Evolutionary conservation across 495 filamentous ascomycete species (phyloP).

Genomic region (Entonaema liquescens): DNA sequence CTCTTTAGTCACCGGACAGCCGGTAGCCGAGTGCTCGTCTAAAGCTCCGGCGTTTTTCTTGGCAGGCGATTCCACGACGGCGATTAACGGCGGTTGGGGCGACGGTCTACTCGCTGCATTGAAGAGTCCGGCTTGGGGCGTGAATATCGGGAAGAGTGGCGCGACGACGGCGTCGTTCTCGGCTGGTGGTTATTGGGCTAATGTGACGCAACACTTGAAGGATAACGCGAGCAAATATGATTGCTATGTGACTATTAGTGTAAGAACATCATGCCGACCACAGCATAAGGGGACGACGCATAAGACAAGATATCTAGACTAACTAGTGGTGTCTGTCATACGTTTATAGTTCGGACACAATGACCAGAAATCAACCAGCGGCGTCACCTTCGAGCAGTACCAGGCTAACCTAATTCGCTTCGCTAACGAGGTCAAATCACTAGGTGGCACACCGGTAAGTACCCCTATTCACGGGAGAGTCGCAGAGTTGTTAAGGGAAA

Average conservation of each 20-base stretch:
- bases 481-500: neutral
- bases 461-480: neutral
- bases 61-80: constrained; percentile 63
- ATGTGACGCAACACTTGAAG: constrained; percentile 47
- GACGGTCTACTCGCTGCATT: constrained; percentile 59
- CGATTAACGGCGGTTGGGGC: constrained; percentile 59
- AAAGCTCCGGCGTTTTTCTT: constrained; percentile 56
- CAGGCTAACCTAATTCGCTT: constrained; percentile 53
- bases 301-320: constrained; percentile 1
- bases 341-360: constrained; percentile 62
- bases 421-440: constrained; percentile 48
- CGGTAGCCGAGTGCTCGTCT: constrained; percentile 15
- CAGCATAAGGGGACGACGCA: neutral
- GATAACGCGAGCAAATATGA: constrained; percentile 43
- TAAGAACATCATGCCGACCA: constrained; percentile 12
- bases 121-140: constrained; percentile 51
- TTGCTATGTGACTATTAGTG: constrained; percentile 58
- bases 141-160: constrained; percentile 60
- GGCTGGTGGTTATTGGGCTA: constrained; percentile 57
- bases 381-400: constrained; percentile 51
- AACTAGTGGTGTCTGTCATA: constrained; percentile 1
- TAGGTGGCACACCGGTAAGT: constrained; percentile 53
- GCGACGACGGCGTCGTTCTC: constrained; percentile 61
- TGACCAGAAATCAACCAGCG: constrained; percentile 57
- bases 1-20: constrained; percentile 6